These are phyloP conservation scores for Monilinia laxa DNA, from an alignment of 2,329 filamentous ascomycete species.

Conservation along the genomic window DNA sequence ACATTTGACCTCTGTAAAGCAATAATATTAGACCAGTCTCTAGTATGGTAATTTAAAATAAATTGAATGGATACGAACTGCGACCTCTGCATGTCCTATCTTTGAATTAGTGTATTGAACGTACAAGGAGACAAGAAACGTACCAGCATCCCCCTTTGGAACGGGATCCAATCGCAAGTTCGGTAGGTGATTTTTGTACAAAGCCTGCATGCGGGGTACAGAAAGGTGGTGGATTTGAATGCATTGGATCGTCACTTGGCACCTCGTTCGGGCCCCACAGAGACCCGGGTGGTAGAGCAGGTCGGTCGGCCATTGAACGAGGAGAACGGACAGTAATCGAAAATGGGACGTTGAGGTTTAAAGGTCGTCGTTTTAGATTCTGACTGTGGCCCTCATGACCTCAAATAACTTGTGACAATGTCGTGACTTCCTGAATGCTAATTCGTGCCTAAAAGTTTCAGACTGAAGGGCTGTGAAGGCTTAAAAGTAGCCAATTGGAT, in stretches of 20 bases:
- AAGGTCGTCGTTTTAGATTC: neutral
- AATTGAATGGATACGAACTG: conserved; percentile 9
- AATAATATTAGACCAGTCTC: neutral
- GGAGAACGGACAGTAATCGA: neutral
- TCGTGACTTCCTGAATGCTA: neutral
- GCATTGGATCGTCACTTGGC: neutral
- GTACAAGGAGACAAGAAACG: neutral
- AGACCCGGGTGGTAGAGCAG: too few relatives aligned
- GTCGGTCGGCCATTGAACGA: neutral
- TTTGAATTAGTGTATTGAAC: neutral
- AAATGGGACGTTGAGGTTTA: too few relatives aligned
- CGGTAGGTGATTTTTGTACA: neutral
- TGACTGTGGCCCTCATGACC: neutral
- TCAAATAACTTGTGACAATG: neutral
- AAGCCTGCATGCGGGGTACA: neutral
- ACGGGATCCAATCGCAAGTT: neutral
- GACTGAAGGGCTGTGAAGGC: too few relatives aligned
- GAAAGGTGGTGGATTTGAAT: neutral
- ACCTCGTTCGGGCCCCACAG: neutral
- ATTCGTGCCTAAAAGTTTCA: neutral
- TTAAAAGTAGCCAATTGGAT: neutral
- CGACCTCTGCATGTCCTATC: conserved; percentile 20
- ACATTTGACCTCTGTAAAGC: conserved; percentile 19
- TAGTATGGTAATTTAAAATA: neutral
- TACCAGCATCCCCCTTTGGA: conserved; percentile 18